Evolutionary conservation across 257 asterid species (phyloP).

Genomic region (Przewalskia tangutica): DNA sequence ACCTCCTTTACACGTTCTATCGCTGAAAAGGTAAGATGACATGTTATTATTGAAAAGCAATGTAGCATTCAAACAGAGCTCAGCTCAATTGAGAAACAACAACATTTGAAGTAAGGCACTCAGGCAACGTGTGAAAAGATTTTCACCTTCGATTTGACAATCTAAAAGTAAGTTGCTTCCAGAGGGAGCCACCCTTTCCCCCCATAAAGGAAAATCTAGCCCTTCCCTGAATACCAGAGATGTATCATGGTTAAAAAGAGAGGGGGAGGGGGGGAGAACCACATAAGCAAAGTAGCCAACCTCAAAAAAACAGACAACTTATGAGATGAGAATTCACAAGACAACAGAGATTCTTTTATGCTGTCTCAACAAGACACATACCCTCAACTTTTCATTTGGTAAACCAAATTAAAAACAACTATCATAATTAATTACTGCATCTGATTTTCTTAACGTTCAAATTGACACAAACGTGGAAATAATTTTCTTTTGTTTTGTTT

Average conservation of each 20-base stretch:
- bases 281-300: not conserved
- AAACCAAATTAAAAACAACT: not conserved
- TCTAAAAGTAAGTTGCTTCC: conserved; percentile 80
- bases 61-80: not conserved
- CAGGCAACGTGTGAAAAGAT: conserved; percentile 2
- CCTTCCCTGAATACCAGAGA: conserved; percentile 59
- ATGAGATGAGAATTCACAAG: conserved; percentile 2
- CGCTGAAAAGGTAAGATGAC: conserved; percentile 29
- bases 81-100: not conserved
- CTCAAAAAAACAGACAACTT: not conserved
- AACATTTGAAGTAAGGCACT: not conserved
- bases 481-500: not conserved
- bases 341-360: not conserved
- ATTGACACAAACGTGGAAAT: not conserved
- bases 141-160: conserved; percentile 49
- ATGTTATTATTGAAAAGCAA: conserved; percentile 1
- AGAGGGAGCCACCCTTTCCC: conserved; percentile 84
- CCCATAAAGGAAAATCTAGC: conserved; percentile 99
- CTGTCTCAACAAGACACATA: not conserved
- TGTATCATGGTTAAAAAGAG: conserved; percentile 19
- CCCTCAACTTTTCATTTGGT: not conserved
- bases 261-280: not conserved
- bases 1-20: conserved; percentile 28
- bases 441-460: not conserved
- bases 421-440: not conserved